phyloP scores from a whole-genome alignment of 2,329 filamentous ascomycete species.

The Xylariales sp. region DNA sequence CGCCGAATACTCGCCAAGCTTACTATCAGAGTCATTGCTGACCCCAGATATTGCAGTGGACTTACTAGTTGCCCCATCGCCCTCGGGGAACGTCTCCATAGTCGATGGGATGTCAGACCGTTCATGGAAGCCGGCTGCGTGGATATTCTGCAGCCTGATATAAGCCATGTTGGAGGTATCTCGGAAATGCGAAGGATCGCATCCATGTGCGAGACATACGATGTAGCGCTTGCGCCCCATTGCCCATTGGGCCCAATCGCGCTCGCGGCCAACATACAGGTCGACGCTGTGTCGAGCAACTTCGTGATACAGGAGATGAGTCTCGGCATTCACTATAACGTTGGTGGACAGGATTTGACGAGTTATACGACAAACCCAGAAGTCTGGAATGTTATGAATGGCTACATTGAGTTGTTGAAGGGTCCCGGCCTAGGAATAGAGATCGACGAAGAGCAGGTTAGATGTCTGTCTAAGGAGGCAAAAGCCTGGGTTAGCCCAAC shows the following conservation, averaged over 20 bases:
- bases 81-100: constrained; percentile 67
- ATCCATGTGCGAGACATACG: constrained; percentile 67
- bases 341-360: constrained; percentile 57
- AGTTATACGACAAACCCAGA: constrained; percentile 62
- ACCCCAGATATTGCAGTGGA: too few relatives aligned
- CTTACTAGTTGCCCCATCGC: constrained; percentile 62
- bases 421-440: constrained; percentile 66
- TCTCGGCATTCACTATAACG: constrained; percentile 75
- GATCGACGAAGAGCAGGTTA: constrained; percentile 64
- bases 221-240: constrained; percentile 68
- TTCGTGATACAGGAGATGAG: constrained; percentile 77
- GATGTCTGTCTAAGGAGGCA: constrained; percentile 51
- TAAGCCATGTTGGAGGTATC: constrained; percentile 67
- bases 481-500: constrained; percentile 62
- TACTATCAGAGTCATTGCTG: too few relatives aligned
- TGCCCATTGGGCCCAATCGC: constrained; percentile 71
- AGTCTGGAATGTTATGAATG: constrained; percentile 62
- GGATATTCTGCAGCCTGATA: constrained; percentile 70
- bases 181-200: constrained; percentile 67
- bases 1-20: too few relatives aligned
- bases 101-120: constrained; percentile 67
- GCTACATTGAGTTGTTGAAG: constrained; percentile 56
- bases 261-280: constrained; percentile 65
- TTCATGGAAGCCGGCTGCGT: constrained; percentile 65
- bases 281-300: constrained; percentile 56